Conservation (phyloP, 306 rosid species). For the Carpinus fangiana region DNA sequence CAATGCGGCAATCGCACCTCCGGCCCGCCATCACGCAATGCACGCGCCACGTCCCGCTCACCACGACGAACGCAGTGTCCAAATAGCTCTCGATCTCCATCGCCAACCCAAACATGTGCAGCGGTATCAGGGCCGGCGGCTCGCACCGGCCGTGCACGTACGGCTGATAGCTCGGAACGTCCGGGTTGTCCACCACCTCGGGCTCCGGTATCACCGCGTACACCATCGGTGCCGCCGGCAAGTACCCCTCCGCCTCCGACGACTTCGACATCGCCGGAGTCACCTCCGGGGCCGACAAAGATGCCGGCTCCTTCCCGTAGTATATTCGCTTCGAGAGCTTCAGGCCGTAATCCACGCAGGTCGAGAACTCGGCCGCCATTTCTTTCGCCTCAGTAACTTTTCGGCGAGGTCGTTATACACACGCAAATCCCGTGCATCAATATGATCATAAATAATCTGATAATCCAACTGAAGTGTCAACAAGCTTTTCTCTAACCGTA, state of each 20-base stretch:
- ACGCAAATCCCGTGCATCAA: neutral
- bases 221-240: conserved; percentile 77
- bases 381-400: conserved; percentile 10
- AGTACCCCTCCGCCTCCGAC: conserved; percentile 29
- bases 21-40: conserved; percentile 67
- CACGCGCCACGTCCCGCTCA: conserved; percentile 85
- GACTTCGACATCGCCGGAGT: conserved; percentile 34
- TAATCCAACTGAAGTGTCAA: neutral
- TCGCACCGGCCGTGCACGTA: conserved; percentile 75
- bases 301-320: conserved; percentile 52
- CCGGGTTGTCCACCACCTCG: conserved; percentile 81
- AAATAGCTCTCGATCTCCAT: conserved; percentile 67
- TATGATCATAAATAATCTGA: neutral
- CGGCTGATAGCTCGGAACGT: conserved; percentile 89
- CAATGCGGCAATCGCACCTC: conserved; percentile 70
- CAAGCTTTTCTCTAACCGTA: neutral
- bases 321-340: conserved; percentile 67
- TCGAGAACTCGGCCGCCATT: conserved; percentile 63
- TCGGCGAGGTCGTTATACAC: conserved; percentile 9
- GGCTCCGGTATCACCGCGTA: conserved; percentile 84
- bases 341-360: conserved; percentile 73
- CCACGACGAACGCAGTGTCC: conserved; percentile 72
- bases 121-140: conserved; percentile 92
- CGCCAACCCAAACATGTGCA: conserved; percentile 58
- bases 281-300: conserved; percentile 21